These are phyloP conservation scores for Arthrobotrys megalospora DNA, from an alignment of 2,329 filamentous ascomycete genomes.

Conservation along the genomic window DNA sequence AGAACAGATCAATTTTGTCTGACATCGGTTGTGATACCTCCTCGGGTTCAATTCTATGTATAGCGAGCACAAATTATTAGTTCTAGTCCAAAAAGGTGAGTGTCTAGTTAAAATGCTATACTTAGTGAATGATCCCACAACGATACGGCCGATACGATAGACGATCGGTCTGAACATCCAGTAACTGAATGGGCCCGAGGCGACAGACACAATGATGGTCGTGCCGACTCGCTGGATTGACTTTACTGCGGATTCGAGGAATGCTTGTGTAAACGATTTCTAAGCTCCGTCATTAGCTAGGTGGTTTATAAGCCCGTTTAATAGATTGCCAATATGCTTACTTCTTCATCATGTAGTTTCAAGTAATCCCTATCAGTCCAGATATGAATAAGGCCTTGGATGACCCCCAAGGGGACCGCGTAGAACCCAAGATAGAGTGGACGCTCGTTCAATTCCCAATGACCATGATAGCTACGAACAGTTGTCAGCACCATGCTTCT, in stretches of 20 bases:
- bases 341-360: constrained; percentile 57
- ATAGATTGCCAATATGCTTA: constrained; percentile 28
- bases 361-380: constrained; percentile 62
- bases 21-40: constrained; percentile 61
- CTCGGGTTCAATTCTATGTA: constrained; percentile 62
- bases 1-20: constrained; percentile 61
- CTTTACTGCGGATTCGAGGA: constrained; percentile 46
- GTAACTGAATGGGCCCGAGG: constrained; percentile 62
- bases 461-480: constrained; percentile 60
- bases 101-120: constrained; percentile 7
- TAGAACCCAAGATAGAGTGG: constrained; percentile 63
- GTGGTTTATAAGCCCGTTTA: background rate
- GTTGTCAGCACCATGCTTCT: background rate
- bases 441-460: constrained; percentile 63
- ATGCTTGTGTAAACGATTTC: constrained; percentile 49
- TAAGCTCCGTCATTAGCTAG: background rate
- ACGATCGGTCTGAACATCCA: constrained; percentile 61
- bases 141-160: constrained; percentile 62
- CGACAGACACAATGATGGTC: constrained; percentile 57
- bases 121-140: constrained; percentile 63
- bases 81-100: background rate
- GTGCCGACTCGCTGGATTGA: constrained; percentile 60
- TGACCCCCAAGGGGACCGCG: constrained; percentile 60
- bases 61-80: constrained; percentile 5
- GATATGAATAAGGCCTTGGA: constrained; percentile 63